Conservation (phyloP, 352 stramenopile species). For the Thalassiosira allenii region DNA sequence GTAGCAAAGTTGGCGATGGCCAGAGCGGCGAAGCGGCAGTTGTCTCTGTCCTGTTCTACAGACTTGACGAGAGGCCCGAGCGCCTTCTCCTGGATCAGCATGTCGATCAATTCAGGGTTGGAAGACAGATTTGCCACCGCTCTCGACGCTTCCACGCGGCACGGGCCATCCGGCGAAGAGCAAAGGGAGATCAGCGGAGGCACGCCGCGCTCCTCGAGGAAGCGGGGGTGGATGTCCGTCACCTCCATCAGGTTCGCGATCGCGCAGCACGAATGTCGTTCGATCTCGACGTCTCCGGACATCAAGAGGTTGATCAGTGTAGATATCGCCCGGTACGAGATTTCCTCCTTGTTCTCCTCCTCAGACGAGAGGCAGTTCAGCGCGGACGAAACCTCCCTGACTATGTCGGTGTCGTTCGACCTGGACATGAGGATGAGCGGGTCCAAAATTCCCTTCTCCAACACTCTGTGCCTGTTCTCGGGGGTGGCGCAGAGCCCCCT, state of each 20-base stretch:
- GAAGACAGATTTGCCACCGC: slow-evolving; percentile 94
- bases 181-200: slow-evolving; percentile 92
- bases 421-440: slow-evolving; percentile 95
- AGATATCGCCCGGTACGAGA: slow-evolving; percentile 92
- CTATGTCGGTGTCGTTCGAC: slow-evolving; percentile 91
- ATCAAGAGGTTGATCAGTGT: slow-evolving; percentile 95
- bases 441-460: slow-evolving; percentile 95
- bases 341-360: slow-evolving; percentile 96
- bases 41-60: slow-evolving; percentile 88
- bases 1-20: slow-evolving; percentile 94
- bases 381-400: slow-evolving; percentile 91
- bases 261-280: slow-evolving; percentile 93
- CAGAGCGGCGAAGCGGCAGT: slow-evolving; percentile 93
- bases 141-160: slow-evolving; percentile 90
- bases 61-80: slow-evolving; percentile 91
- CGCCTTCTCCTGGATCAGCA: slow-evolving; percentile 91
- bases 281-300: slow-evolving; percentile 90
- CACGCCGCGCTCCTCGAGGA: slow-evolving; percentile 93
- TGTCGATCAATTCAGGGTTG: slow-evolving; percentile 85
- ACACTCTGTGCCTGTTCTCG: slow-evolving; percentile 89
- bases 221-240: slow-evolving; percentile 92
- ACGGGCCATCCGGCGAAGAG: slow-evolving; percentile 90
- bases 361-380: slow-evolving; percentile 94
- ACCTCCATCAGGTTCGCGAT: slow-evolving; percentile 96
- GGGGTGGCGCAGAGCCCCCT: slow-evolving; percentile 93